These are phyloP conservation scores for Remersonia thermophila DNA, from an alignment of 2,329 filamentous ascomycete genomes.

Conservation along the genomic window DNA sequence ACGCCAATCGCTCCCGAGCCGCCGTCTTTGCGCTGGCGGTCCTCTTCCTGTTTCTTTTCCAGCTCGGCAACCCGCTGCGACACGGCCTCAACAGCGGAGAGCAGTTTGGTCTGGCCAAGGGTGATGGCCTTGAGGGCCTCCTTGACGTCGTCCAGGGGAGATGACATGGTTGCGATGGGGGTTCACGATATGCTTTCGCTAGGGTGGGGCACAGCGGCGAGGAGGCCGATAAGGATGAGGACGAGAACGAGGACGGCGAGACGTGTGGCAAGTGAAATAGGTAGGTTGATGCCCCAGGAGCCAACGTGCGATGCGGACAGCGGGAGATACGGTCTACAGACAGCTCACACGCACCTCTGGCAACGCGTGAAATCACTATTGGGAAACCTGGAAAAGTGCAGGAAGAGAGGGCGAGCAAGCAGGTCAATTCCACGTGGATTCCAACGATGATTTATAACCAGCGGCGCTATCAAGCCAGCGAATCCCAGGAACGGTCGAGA, in stretches of 20 bases:
- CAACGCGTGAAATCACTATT: too few relatives aligned
- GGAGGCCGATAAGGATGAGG: not conserved
- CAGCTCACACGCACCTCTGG: too few relatives aligned
- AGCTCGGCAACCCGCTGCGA: slow-evolving; percentile 20
- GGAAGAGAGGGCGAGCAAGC: too few relatives aligned
- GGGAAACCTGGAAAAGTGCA: too few relatives aligned
- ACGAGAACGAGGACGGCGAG: too few relatives aligned
- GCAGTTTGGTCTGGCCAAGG: slow-evolving; percentile 29
- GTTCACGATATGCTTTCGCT: not conserved
- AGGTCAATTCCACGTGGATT: too few relatives aligned
- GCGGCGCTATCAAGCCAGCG: not conserved
- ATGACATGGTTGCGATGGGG: slow-evolving; percentile 8
- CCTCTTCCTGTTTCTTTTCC: slow-evolving; percentile 10
- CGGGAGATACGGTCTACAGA: too few relatives aligned
- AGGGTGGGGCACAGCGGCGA: not conserved
- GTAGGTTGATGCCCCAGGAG: too few relatives aligned
- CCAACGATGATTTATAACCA: too few relatives aligned
- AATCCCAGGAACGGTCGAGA: not conserved
- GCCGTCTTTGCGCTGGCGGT: not conserved
- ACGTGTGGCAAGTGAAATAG: too few relatives aligned
- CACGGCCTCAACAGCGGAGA: slow-evolving; percentile 29
- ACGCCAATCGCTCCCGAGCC: slow-evolving; percentile 1
- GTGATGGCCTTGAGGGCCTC: slow-evolving; percentile 26
- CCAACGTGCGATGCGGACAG: too few relatives aligned
- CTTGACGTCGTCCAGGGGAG: slow-evolving; percentile 24